Base-by-base conservation (phyloP, 495 filamentous ascomycete genomes). In the Aspergillus sparsus region DNA sequence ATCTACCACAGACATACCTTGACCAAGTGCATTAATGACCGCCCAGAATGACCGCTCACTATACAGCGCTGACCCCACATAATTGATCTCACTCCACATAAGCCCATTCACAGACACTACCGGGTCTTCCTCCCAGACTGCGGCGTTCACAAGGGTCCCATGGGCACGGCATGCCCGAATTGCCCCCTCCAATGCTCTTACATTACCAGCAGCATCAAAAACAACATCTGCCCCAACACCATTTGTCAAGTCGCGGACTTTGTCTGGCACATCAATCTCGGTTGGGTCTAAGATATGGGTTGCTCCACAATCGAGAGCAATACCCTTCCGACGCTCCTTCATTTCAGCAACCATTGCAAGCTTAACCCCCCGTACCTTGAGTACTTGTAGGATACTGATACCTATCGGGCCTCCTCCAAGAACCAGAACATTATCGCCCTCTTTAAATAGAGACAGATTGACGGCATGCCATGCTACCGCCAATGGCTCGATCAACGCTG, bases 391-490 rank as follows among this genome's bases (percentile, higher is more conserved):
- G 21, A 87, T 74, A 6, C 80, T 74, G n/a, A 89, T 72, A 6
- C 86, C 85, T 44, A 89, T 85, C 0, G 86, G 85, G 0, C 85
- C 86, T 4, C 79, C 84, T 16, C 86, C 86, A 8, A 87, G 65
- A 27, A 89, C 71, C 15, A 89, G 66, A 4, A 78, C 78, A 3
- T 73, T 73, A 53, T 83, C 74, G n/a, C 73, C 72, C 13, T 67
- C 57, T 55, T 85, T 78, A 63, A 85, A 75, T 0, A 79, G 75
- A 13, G 77, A 80, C 45, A 77, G 67, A 15, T 79, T 80, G 42
- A 88, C 80, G n/a, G 84, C 84, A 67, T 89, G 85, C 85, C 85
- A 89, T 54, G 78, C 86, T 5, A 88, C 86, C 9, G 83, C 72
- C 0, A 89, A 71, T 0, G 86, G 86, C 57, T 89, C 86, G 46